Conservation (phyloP, 345 rosid genomes). For the Sonneratia caseolaris region DNA sequence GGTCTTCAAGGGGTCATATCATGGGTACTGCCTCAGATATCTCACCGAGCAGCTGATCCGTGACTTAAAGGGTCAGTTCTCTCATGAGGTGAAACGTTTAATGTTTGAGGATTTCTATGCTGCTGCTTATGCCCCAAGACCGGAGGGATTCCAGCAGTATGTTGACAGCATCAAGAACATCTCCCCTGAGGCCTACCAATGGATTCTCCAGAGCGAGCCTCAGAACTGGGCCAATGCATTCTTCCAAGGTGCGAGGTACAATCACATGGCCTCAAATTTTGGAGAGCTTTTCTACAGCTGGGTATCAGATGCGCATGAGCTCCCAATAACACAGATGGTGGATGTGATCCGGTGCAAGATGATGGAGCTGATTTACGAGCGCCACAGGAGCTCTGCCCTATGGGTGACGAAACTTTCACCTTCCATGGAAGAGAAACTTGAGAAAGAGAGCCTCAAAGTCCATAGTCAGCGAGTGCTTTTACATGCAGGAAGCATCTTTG, state of each 20-base stretch:
- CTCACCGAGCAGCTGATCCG: conserved; percentile 60
- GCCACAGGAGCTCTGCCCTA: conserved; percentile 36
- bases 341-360: conserved; percentile 67
- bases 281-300: conserved; percentile 77
- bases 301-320: conserved; percentile 70
- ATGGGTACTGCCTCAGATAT: conserved; percentile 63
- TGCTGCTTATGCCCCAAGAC: conserved; percentile 60
- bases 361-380: conserved; percentile 52
- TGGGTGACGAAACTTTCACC: conserved; percentile 69
- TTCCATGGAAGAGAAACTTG: conserved; percentile 65
- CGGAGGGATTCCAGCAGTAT: conserved; percentile 51
- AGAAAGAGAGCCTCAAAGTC: conserved; percentile 45
- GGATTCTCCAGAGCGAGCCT: conserved; percentile 78
- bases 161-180: conserved; percentile 68
- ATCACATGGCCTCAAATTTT: conserved; percentile 70
- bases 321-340: conserved; percentile 92
- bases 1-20: conserved; percentile 54
- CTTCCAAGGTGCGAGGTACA: conserved; percentile 76
- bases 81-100: conserved; percentile 76
- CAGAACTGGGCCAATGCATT: conserved; percentile 87
- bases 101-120: conserved; percentile 67
- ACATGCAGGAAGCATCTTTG: conserved; percentile 59
- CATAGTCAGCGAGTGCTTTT: conserved; percentile 42
- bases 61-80: conserved; percentile 82
- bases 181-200: conserved; percentile 67